Evolutionary conservation across 192 early-diverging fungal genomes (phyloP).

Genomic region (Chytriomyces confervae): DNA sequence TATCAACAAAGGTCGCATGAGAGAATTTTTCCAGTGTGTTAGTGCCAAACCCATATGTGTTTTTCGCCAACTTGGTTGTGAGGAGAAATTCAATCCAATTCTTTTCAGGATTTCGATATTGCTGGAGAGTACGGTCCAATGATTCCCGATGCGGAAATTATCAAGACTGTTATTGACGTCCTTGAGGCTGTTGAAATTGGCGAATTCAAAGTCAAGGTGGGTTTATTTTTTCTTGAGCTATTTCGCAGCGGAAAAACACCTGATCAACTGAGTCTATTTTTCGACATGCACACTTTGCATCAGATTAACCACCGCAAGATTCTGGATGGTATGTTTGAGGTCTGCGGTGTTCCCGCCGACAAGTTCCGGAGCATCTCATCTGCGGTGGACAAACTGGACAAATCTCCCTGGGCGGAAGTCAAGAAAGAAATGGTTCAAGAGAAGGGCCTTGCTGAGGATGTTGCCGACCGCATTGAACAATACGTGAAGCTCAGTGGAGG

Average conservation of each 20-base stretch:
- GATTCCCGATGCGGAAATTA: constrained; percentile 94
- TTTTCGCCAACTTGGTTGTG: neutral
- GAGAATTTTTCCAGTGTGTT: constrained; percentile 98
- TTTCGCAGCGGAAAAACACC: neutral
- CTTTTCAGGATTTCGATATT: constrained; percentile 89
- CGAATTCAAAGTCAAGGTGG: constrained; percentile 85
- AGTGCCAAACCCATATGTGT: constrained; percentile 32
- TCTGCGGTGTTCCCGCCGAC: constrained; percentile 89
- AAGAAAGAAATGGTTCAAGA: constrained; percentile 92
- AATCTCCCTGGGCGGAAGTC: constrained; percentile 93
- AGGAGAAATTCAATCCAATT: neutral
- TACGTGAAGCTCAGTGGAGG: constrained; percentile 84
- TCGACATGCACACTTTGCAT: constrained; percentile 4
- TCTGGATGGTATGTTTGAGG: constrained; percentile 95
- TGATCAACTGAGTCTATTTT: constrained; percentile 4
- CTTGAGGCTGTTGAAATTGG: constrained; percentile 83
- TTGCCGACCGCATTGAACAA: constrained; percentile 91
- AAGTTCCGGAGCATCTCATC: constrained; percentile 93
- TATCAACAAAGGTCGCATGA: constrained; percentile 97
- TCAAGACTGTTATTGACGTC: constrained; percentile 82
- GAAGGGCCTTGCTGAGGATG: constrained; percentile 78
- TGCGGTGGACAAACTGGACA: constrained; percentile 98
- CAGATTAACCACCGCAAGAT: constrained; percentile 95
- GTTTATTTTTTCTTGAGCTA: neutral
- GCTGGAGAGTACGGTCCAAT: constrained; percentile 93